These are phyloP conservation scores for Aspergillus asperescens DNA, from an alignment of 495 filamentous ascomycete genomes.

Conservation along the genomic window DNA sequence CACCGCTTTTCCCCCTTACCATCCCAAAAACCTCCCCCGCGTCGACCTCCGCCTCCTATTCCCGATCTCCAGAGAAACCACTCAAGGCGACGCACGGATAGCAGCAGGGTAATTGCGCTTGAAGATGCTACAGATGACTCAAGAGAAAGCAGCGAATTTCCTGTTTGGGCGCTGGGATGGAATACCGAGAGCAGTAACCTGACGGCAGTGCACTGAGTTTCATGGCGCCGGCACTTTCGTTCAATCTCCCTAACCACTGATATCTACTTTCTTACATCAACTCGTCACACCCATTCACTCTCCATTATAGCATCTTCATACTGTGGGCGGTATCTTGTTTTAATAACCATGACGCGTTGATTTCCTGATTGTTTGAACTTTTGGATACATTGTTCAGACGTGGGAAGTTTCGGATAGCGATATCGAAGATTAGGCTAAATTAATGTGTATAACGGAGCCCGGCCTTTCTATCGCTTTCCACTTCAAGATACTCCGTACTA, in stretches of 20 bases:
- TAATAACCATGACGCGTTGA: not conserved
- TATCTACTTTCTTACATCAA: not conserved
- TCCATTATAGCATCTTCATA: not conserved
- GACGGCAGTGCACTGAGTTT: constrained; percentile 34
- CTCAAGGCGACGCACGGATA: constrained; percentile 42
- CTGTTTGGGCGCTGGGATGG: constrained; percentile 43
- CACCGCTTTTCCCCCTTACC: constrained; percentile 43
- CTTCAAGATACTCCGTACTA: too few species aligned
- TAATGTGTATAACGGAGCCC: not conserved
- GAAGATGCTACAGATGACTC: constrained; percentile 20
- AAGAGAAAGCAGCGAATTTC: constrained; percentile 28
- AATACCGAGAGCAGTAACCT: constrained; percentile 29
- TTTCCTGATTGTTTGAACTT: not conserved
- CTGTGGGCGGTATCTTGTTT: not conserved
- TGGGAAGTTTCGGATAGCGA: not conserved
- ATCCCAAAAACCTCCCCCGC: constrained; percentile 36
- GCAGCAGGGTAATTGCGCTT: constrained; percentile 41
- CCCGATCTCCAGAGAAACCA: constrained; percentile 36
- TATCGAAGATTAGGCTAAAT: not conserved
- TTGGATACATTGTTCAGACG: not conserved
- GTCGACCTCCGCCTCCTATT: constrained; percentile 34
- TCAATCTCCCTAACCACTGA: not conserved
- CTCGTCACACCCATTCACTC: not conserved
- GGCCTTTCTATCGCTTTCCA: not conserved
- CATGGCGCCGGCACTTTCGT: not conserved